phyloP scores from a whole-genome alignment of 768 basidiomycete genomes.

The Coprinopsis cinerea region DNA sequence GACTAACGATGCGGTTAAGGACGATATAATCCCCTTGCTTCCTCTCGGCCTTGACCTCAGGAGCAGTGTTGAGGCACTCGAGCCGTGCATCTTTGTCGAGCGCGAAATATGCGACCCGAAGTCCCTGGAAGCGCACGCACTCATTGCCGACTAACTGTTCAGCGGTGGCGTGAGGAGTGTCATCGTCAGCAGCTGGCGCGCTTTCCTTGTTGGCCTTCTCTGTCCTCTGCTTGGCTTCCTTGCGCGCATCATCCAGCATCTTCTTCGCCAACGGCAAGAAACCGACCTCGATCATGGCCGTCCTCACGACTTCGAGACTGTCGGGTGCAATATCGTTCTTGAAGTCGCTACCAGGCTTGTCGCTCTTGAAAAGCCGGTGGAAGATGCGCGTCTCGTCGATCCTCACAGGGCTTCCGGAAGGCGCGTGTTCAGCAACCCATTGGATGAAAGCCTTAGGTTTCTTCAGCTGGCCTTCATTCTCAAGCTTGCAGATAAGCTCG shows the following conservation, averaged over 20 bases:
- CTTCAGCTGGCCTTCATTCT: constrained; percentile 56
- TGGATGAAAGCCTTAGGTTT: constrained; percentile 96
- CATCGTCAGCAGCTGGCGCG: constrained; percentile 31
- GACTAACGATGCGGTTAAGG: constrained; percentile 85
- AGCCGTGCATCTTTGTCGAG: constrained; percentile 82
- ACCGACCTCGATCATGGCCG: constrained; percentile 82
- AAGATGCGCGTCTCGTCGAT: constrained; percentile 92
- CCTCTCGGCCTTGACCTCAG: constrained; percentile 32
- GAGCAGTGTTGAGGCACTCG: constrained; percentile 54
- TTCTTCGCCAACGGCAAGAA: constrained; percentile 81
- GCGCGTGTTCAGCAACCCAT: constrained; percentile 86
- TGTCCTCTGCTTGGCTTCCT: constrained; percentile 58
- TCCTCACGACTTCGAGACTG: constrained; percentile 73
- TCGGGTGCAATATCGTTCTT: constrained; percentile 76
- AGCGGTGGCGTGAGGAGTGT: constrained; percentile 67
- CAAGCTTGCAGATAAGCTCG: constrained; percentile 75
- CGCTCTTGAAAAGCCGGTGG: constrained; percentile 90
- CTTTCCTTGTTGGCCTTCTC: constrained; percentile 51
- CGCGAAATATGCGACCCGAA: constrained; percentile 92
- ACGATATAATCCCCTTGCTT: constrained; percentile 75
- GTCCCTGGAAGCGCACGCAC: constrained; percentile 92
- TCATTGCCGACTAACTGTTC: constrained; percentile 86
- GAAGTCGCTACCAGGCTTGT: constrained; percentile 83
- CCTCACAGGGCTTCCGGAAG: constrained; percentile 73
- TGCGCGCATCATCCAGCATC: constrained; percentile 55